Base-by-base conservation (phyloP, 805 yeast genomes). In the Phaffomyces antillensis region DNA sequence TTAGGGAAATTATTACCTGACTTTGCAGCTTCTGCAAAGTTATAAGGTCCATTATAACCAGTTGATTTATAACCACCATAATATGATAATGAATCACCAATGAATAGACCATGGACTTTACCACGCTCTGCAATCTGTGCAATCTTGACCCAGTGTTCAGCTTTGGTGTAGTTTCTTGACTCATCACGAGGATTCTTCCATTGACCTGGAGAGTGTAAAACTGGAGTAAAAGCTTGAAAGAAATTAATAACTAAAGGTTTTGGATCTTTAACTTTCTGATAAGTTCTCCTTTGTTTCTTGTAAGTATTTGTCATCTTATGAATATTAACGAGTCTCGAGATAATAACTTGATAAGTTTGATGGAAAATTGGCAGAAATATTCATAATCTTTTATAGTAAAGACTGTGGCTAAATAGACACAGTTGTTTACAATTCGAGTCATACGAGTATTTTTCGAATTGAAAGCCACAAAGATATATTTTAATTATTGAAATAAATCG, bases 181-280 rank as follows among this genome's bases (percentile, higher is more conserved):
- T 54, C 51, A 49, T 68, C 72, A 7, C 59, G 54, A 2, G 73
- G 73, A 40, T 67, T 66, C 31, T 60, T 60, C 74, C 73, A 70
- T 16, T 62, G 50, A 12, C 64, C 64, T 36, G 64, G 64, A 44
- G 54, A 53, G 45, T 56, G 63, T 16, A 47, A 37, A 39, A 42
- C 42, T 41, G 65, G 68, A 56, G 65, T 43, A 58, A 63, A 46
- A 60, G 66, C 51, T 24, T 58, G 58, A 67, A 71, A 66, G 38
- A 70, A 69, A 53, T 67, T 67, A 46, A 67, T 44, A 36, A 67
- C 61, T 25, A 64, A 43, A 9, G 61, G 61, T 37, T 55, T 56
- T 42, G 47, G 47, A 28, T 40, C 41, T 39, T 33, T 39, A 16
- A 44, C 47, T 30, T 43, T 43, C 36, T 43, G 40, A n/a, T 25